Evolutionary conservation across 2,329 filamentous ascomycete genomes (phyloP).

Genomic region (Bipolaris sorokiniana): DNA sequence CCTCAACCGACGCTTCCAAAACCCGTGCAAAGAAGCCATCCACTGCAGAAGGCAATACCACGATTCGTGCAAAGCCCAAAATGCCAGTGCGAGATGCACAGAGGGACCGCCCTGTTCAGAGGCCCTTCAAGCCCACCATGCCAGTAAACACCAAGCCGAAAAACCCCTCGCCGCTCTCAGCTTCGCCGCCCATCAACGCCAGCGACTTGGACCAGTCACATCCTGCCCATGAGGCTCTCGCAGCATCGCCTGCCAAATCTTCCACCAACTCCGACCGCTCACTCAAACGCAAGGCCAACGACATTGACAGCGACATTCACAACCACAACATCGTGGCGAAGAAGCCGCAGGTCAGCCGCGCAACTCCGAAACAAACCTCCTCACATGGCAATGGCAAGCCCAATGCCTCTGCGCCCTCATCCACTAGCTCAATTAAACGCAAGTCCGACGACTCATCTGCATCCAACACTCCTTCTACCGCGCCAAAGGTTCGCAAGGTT

Average conservation of each 20-base stretch:
- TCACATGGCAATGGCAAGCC: constrained; percentile 38
- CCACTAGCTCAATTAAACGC: constrained; percentile 51
- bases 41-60: constrained; percentile 27
- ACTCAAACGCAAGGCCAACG: constrained; percentile 52
- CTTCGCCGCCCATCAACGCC: constrained; percentile 66
- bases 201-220: constrained; percentile 61
- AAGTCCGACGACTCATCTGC: constrained; percentile 51
- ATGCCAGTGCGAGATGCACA: constrained; percentile 32
- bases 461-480: constrained; percentile 35
- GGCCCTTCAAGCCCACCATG: constrained; percentile 38
- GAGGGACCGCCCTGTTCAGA: constrained; percentile 25
- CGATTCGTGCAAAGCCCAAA: constrained; percentile 42
- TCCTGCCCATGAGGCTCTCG: constrained; percentile 48
- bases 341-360: constrained; percentile 39
- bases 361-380: constrained; percentile 38
- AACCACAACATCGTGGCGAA: constrained; percentile 45
- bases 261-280: constrained; percentile 42
- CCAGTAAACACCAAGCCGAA: constrained; percentile 60
- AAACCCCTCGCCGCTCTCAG: constrained; percentile 67
- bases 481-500: constrained; percentile 43
- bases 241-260: constrained; percentile 45
- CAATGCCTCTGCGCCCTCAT: constrained; percentile 39
- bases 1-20: constrained; percentile 35
- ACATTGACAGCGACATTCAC: constrained; percentile 47
- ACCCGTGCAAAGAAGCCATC: constrained; percentile 38